Percentiles rank a stretch among this genome's conserved stretches.
phyloP scores from a whole-genome alignment of 306 rosid species.

The Prunus mongolica region DNA sequence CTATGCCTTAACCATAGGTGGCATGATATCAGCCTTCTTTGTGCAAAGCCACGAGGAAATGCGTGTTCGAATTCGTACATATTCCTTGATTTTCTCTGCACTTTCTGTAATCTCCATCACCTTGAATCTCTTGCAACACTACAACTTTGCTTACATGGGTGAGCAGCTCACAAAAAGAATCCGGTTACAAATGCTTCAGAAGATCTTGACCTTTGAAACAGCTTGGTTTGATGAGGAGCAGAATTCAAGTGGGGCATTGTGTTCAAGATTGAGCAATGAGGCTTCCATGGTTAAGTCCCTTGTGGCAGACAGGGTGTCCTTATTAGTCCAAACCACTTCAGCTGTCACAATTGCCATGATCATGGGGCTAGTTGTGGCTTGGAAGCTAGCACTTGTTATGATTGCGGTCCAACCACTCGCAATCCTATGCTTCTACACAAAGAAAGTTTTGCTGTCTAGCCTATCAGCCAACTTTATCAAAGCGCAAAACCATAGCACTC shows the following conservation, averaged over 20 bases:
- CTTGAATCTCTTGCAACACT: slow-evolving; percentile 81
- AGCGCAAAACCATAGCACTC: slow-evolving; percentile 87
- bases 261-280: slow-evolving; percentile 83
- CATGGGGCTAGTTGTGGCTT: slow-evolving; percentile 78
- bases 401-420: slow-evolving; percentile 83
- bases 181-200: slow-evolving; percentile 64
- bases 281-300: slow-evolving; percentile 91
- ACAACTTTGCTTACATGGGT: slow-evolving; percentile 85
- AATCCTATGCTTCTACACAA: slow-evolving; percentile 76
- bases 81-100: slow-evolving; percentile 61
- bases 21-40: slow-evolving; percentile 89
- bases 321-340: slow-evolving; percentile 79
- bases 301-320: slow-evolving; percentile 75
- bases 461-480: slow-evolving; percentile 60
- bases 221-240: slow-evolving; percentile 93
- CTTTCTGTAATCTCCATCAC: slow-evolving; percentile 64
- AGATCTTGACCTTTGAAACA: slow-evolving; percentile 78
- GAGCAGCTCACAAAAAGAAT: slow-evolving; percentile 69
- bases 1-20: slow-evolving; percentile 84
- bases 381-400: slow-evolving; percentile 94
- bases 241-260: slow-evolving; percentile 81
- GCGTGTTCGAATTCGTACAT: slow-evolving; percentile 57
- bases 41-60: slow-evolving; percentile 70
- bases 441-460: slow-evolving; percentile 77
- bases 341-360: slow-evolving; percentile 86